Evolutionary conservation across 2,329 filamentous ascomycete genomes (phyloP), one percentile per base, ranked within the genome.

Genomic region (Laburnicola sp.): DNA sequence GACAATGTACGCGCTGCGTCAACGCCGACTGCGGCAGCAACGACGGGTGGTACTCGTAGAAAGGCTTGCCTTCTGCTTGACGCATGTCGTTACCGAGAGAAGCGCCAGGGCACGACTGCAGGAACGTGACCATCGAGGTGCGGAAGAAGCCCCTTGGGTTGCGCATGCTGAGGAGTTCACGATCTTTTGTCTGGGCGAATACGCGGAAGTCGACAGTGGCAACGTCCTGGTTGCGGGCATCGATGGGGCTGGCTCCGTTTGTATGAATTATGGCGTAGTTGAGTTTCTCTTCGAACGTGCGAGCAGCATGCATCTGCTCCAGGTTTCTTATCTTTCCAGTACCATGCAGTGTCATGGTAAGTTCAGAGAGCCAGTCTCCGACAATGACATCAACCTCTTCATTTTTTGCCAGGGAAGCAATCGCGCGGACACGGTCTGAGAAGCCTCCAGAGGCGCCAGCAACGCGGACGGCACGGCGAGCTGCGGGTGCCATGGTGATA

Each of bases 171-270:
- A 68, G 25, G 75, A 72, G 3, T 75, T 63, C 65, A 26, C 73
- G 71, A 7, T 74, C 64, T 1, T 61, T 66, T 2, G 80, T 77
- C 57, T 85, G 77, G 35, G 62, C 74, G 59, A 80, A 75, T 49
- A 78, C 68, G 22, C 77, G 61, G 41, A 80, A 72, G 37, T 78
- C 77, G 0, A 81, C 78, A 0, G 79, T 82, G 0, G 78, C 78
- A 1, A 74, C 73, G 26, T 76, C 74, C 28, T 81, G 78, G 16
- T 74, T 76, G 3, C 63, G 59, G 0, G 76, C 54, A 43, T 74
- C 60, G 8, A 60, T 38, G 1, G 59, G 54, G 2, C 56, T 62
- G 6, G 53, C 56, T 6, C 71, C 72, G 42, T 66, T 71, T 69
- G 62, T 42, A 69, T 74, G 58, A 76, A 75, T 10, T 68, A 64